These are phyloP conservation scores for Mesembryanthemum crystallinum DNA, from an alignment of 148 eudicot species.

Conservation along the genomic window DNA sequence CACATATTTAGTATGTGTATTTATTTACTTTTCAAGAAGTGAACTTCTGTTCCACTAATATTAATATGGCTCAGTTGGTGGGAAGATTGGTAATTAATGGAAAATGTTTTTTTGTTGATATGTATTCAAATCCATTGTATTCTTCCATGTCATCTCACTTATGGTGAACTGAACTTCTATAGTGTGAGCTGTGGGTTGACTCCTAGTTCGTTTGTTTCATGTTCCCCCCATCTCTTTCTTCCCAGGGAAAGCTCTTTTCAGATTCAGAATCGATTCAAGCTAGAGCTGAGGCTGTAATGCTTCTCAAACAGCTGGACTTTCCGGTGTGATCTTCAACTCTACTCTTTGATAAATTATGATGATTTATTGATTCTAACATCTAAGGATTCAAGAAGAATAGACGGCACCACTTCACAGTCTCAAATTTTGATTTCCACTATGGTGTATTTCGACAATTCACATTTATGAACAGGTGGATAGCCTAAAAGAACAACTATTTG, in stretches of 20 bases:
- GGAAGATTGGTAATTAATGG: neutral
- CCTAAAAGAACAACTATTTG: slow-evolving; percentile 80
- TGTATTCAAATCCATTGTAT: neutral
- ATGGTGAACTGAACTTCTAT: neutral
- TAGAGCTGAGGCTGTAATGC: slow-evolving; percentile 99
- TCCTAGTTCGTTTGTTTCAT: neutral
- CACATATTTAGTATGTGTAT: neutral
- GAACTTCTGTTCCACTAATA: slow-evolving; percentile 11
- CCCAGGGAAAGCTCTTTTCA: slow-evolving; percentile 83
- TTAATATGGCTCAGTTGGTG: neutral
- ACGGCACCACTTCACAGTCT: neutral
- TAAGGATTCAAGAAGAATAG: neutral
- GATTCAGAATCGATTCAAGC: slow-evolving; percentile 98
- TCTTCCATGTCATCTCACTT: neutral
- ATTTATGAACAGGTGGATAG: slow-evolving; percentile 65
- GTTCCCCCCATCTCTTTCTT: slow-evolving; percentile 7
- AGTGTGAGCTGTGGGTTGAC: neutral
- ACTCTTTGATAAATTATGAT: slow-evolving; percentile 4
- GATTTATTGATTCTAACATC: neutral
- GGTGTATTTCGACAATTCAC: slow-evolving; percentile 13
- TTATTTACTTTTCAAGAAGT: neutral
- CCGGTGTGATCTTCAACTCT: slow-evolving; percentile 60
- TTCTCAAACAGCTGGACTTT: slow-evolving; percentile 91
- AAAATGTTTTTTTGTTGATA: neutral
- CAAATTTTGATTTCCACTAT: neutral